Percentiles rank a stretch among this genome's conserved stretches.
Evolutionary conservation across 371 early-diverging fungal genomes (phyloP).

Genomic region (Saksenaea oblongispora): DNA sequence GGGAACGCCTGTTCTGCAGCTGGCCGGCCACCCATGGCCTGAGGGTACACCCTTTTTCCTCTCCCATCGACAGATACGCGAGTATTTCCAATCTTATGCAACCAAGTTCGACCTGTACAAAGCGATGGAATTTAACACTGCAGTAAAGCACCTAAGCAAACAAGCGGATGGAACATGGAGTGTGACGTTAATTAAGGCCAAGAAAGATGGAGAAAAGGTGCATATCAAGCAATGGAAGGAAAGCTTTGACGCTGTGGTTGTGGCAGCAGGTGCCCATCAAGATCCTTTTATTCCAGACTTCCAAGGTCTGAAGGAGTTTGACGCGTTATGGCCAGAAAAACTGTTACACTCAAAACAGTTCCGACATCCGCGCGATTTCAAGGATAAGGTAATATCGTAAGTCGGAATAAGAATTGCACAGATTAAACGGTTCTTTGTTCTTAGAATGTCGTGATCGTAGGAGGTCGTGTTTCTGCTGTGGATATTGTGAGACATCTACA

Average conservation of each 20-base stretch:
- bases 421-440: not conserved
- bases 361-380: slow-evolving; percentile 31
- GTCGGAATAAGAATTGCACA: not conserved
- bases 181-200: slow-evolving; percentile 8
- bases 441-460: slow-evolving; percentile 43
- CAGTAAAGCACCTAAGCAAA: slow-evolving; percentile 28
- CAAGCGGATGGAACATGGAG: slow-evolving; percentile 9
- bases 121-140: slow-evolving; percentile 30
- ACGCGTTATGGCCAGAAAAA: slow-evolving; percentile 27
- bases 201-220: slow-evolving; percentile 14
- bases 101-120: slow-evolving; percentile 20
- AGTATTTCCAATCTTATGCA: slow-evolving; percentile 34
- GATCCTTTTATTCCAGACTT: slow-evolving; percentile 38
- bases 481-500: slow-evolving; percentile 35
- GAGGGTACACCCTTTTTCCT: slow-evolving; percentile 33
- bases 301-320: slow-evolving; percentile 25
- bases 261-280: slow-evolving; percentile 37
- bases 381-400: slow-evolving; percentile 31
- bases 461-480: slow-evolving; percentile 36
- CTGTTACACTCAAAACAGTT: slow-evolving; percentile 39
- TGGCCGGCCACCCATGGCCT: slow-evolving; percentile 19
- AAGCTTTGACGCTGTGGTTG: slow-evolving; percentile 41
- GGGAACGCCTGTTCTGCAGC: slow-evolving; percentile 18
- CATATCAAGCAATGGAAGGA: slow-evolving; percentile 24
- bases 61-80: slow-evolving; percentile 24